Conservation (phyloP, 1,139 yeast species). For the Schwanniomyces etchellsii region DNA sequence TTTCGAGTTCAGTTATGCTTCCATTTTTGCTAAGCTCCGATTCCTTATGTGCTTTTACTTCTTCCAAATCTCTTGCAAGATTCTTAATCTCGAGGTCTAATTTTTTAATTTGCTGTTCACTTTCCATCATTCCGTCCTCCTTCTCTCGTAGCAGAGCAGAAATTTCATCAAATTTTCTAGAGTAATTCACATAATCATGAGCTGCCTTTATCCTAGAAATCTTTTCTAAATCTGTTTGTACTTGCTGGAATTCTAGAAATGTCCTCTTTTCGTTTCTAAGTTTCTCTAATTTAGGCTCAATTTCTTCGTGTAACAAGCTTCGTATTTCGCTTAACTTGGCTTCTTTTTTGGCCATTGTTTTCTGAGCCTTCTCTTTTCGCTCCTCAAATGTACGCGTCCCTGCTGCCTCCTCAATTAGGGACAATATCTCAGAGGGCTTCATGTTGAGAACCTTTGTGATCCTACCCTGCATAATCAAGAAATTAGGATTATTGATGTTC, state of each 20-base stretch:
- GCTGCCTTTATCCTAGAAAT: conserved; percentile 71
- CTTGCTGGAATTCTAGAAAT: conserved; percentile 81
- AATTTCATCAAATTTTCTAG: conserved; percentile 36
- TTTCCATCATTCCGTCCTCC: conserved; percentile 27
- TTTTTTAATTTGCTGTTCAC: conserved; percentile 36
- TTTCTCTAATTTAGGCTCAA: conserved; percentile 86
- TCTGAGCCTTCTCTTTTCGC: conserved; percentile 84
- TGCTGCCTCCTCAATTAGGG: conserved; percentile 95
- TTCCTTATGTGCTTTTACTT: conserved; percentile 50
- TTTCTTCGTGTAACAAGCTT: conserved; percentile 71
- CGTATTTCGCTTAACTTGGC: conserved; percentile 76
- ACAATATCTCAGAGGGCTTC: conserved; percentile 87
- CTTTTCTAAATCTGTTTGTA: conserved; percentile 76
- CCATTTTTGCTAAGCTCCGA: conserved; percentile 61
- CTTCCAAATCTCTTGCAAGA: conserved; percentile 57
- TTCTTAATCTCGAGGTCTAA: conserved; percentile 51
- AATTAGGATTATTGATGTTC: conserved; percentile 94
- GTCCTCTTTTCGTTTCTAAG: conserved; percentile 75
- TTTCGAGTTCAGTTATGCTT: conserved; percentile 55
- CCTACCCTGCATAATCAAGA: conserved; percentile 96
- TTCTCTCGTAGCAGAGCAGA: conserved; percentile 32
- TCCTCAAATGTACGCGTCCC: conserved; percentile 97
- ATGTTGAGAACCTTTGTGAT: conserved; percentile 95
- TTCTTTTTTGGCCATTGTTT: conserved; percentile 88
- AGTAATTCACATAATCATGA: conserved; percentile 55